phyloP scores from a whole-genome alignment of 164 flowering plant genomes.

The Chimonanthus praecox region DNA sequence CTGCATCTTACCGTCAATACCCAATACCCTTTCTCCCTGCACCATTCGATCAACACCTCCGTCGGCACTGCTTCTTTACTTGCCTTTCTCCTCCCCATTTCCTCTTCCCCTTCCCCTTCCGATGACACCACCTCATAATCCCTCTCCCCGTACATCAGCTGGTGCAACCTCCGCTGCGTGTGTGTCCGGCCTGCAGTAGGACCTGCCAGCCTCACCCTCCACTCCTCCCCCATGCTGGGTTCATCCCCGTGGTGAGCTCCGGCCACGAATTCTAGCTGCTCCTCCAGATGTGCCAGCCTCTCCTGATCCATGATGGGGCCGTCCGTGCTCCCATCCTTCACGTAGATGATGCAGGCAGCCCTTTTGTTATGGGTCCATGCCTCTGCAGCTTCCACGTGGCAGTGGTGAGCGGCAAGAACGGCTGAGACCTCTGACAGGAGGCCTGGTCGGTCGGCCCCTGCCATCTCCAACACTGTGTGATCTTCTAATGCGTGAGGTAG shows the following conservation, averaged over 20 bases:
- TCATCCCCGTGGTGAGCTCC: slow-evolving; percentile 40
- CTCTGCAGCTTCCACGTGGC: slow-evolving; percentile 60
- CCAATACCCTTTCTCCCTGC: slow-evolving; percentile 70
- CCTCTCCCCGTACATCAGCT: slow-evolving; percentile 65
- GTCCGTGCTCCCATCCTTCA: slow-evolving; percentile 39
- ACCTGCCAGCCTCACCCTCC: slow-evolving; percentile 39
- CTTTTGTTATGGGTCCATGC: slow-evolving; percentile 80
- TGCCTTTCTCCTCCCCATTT: not conserved
- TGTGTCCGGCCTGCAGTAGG: slow-evolving; percentile 47
- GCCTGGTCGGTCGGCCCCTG: slow-evolving; percentile 63
- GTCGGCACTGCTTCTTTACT: slow-evolving; percentile 11
- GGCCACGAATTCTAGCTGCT: slow-evolving; percentile 61
- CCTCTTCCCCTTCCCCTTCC: not conserved
- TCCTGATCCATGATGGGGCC: slow-evolving; percentile 39
- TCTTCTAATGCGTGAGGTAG: slow-evolving; percentile 31
- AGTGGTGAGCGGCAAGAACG: slow-evolving; percentile 48
- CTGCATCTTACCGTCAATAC: slow-evolving; percentile 55
- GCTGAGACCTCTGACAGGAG: slow-evolving; percentile 77
- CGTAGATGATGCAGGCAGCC: slow-evolving; percentile 60
- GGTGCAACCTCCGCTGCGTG: slow-evolving; percentile 88
- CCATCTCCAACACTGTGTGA: slow-evolving; percentile 63
- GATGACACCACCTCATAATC: slow-evolving; percentile 44
- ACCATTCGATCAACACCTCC: slow-evolving; percentile 50
- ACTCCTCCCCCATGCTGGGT: slow-evolving; percentile 20
- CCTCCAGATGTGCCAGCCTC: slow-evolving; percentile 42